phyloP scores from a whole-genome alignment of 2,329 filamentous ascomycete genomes.

The Teratosphaeriaceae sp. region DNA sequence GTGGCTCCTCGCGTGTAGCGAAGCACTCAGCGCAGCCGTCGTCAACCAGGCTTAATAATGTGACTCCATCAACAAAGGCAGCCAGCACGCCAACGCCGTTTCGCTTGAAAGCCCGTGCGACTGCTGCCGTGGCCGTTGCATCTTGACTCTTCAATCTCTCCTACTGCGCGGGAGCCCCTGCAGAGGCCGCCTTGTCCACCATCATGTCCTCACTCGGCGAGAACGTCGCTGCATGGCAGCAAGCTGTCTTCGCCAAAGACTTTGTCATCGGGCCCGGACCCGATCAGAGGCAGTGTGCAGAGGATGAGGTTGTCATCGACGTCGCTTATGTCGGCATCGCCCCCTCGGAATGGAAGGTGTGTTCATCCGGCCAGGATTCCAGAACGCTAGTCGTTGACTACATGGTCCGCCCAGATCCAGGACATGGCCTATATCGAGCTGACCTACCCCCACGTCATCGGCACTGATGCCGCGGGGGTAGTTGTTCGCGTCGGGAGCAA shows the following conservation, averaged over 20 bases:
- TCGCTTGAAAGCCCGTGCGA: too few relatives aligned
- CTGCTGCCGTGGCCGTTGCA: too few relatives aligned
- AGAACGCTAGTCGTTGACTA: not conserved
- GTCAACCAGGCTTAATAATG: too few relatives aligned
- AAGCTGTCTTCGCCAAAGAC: not conserved
- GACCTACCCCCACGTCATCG: conserved; percentile 19
- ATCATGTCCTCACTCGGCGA: not conserved
- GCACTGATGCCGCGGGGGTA: conserved; percentile 31
- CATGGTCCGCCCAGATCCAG: not conserved
- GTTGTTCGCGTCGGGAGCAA: conserved; percentile 27
- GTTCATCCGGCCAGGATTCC: not conserved
- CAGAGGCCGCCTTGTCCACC: too few relatives aligned
- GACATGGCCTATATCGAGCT: not conserved
- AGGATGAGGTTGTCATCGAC: conserved; percentile 4
- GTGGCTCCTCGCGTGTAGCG: too few relatives aligned
- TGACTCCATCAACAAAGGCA: too few relatives aligned
- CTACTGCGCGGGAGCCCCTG: too few relatives aligned
- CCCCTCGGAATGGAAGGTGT: conserved; percentile 5
- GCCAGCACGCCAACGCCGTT: too few relatives aligned
- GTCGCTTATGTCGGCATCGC: conserved; percentile 1
- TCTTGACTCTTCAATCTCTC: too few relatives aligned
- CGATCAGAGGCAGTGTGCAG: conserved; percentile 1
- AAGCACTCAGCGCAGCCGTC: too few relatives aligned
- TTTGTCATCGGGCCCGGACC: conserved; percentile 1
- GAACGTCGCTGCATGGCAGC: conserved; percentile 1